Conservation (phyloP, 495 filamentous ascomycete genomes). For the Entonaema liquescens region DNA sequence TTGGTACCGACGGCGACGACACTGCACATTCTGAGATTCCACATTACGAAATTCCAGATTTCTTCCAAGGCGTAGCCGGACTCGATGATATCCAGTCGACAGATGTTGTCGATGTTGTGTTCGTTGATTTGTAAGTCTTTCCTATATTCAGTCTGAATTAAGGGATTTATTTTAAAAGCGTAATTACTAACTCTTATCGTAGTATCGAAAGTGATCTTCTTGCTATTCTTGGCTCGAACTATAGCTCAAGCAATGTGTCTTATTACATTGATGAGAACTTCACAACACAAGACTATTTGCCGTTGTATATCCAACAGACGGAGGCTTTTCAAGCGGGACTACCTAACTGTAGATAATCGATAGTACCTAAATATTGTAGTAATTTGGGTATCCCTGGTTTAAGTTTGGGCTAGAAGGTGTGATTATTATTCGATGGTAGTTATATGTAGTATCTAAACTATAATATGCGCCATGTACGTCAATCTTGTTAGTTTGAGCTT, state of each 20-base stretch:
- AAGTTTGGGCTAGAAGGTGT: too few relatives aligned
- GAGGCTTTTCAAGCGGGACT: constrained; percentile 55
- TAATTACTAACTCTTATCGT: constrained; percentile 12
- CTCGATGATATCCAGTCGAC: constrained; percentile 57
- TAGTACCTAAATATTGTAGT: neutral
- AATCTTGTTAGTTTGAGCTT: neutral
- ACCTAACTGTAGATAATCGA: constrained; percentile 50
- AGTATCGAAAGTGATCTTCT: constrained; percentile 47
- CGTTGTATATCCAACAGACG: constrained; percentile 54
- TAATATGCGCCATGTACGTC: neutral
- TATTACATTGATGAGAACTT: constrained; percentile 55
- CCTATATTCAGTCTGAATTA: constrained; percentile 29
- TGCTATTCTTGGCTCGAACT: constrained; percentile 50
- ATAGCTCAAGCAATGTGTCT: constrained; percentile 48
- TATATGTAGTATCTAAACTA: too few relatives aligned
- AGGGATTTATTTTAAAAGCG: constrained; percentile 3
- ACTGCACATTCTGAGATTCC: constrained; percentile 71
- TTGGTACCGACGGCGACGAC: constrained; percentile 78
- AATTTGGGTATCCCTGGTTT: neutral
- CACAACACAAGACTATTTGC: constrained; percentile 59
- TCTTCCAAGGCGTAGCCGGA: constrained; percentile 65
- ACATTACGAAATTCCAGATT: constrained; percentile 74
- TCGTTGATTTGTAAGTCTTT: constrained; percentile 77
- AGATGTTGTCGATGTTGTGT: constrained; percentile 75
- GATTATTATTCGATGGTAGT: too few relatives aligned